These are phyloP conservation scores for Tetradesmus obliquus DNA, from an alignment of 139 green algal species.

Conservation along the genomic window DNA sequence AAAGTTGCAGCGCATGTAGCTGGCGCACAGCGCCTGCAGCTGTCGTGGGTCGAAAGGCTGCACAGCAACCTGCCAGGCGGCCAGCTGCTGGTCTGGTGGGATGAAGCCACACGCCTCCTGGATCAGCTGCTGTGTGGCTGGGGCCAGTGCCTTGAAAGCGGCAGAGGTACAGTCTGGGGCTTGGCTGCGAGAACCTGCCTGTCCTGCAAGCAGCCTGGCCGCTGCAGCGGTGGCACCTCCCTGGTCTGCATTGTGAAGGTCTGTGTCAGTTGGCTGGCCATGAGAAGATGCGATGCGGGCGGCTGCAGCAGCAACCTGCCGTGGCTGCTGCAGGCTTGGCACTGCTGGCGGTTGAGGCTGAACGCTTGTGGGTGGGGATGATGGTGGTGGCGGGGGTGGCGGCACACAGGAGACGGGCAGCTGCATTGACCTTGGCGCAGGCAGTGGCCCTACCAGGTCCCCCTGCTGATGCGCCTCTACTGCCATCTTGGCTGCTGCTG, in stretches of 20 bases:
- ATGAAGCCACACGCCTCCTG: constrained; percentile 51
- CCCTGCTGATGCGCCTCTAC: neutral
- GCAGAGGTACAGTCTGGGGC: neutral
- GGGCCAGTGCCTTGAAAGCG: neutral
- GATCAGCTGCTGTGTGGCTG: neutral
- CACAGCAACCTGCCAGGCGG: neutral
- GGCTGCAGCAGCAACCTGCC: neutral
- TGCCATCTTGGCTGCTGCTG: neutral
- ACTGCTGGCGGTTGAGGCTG: neutral
- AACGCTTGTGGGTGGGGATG: neutral
- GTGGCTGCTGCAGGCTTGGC: neutral
- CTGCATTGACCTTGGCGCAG: neutral
- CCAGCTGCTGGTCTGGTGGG: neutral
- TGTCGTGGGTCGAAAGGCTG: neutral
- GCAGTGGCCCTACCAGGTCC: neutral
- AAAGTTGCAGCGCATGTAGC: neutral
- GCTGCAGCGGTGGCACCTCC: neutral
- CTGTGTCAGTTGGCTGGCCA: neutral
- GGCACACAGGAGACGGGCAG: no score
- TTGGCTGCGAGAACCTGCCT: neutral
- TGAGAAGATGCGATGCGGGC: neutral
- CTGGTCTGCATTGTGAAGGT: neutral
- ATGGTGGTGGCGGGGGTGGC: neutral
- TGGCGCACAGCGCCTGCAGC: neutral
- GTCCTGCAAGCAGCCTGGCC: neutral